Conservation (phyloP, 257 asterid species). For the Gynochthodes officinalis region DNA sequence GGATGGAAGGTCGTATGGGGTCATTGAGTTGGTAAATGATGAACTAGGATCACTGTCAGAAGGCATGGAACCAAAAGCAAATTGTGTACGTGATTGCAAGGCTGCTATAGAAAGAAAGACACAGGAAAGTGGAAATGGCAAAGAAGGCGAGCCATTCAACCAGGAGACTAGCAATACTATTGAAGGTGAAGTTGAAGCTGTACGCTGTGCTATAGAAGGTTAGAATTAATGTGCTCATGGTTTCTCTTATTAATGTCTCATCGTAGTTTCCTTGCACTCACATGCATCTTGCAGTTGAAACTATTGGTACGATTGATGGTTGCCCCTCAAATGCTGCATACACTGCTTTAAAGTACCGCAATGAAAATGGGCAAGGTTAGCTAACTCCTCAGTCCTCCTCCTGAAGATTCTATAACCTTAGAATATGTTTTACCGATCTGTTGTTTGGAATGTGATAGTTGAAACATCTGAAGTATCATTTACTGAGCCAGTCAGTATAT, state of each 20-base stretch:
- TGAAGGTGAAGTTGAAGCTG: not conserved
- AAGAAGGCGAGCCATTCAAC: not conserved
- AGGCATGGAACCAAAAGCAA: not conserved
- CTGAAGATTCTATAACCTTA: not conserved
- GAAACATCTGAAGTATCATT: slow-evolving; percentile 9
- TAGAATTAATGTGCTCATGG: not conserved
- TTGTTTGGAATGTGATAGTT: slow-evolving; percentile 7
- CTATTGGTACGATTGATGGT: not conserved
- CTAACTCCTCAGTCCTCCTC: not conserved
- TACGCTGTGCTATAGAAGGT: not conserved
- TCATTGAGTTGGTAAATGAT: not conserved
- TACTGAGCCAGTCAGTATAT: slow-evolving; percentile 20
- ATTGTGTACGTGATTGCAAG: not conserved
- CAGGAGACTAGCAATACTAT: not conserved
- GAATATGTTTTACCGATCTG: not conserved
- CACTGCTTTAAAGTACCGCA: not conserved
- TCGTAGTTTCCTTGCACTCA: not conserved
- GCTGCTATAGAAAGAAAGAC: not conserved
- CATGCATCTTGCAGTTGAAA: not conserved
- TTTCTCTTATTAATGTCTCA: not conserved
- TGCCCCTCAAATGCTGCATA: not conserved
- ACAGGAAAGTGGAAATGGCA: not conserved
- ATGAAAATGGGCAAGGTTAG: not conserved
- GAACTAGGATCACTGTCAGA: not conserved
- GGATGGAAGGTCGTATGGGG: not conserved